Conservation (phyloP, 495 filamentous ascomycete genomes). For the Penicillium odoratum region DNA sequence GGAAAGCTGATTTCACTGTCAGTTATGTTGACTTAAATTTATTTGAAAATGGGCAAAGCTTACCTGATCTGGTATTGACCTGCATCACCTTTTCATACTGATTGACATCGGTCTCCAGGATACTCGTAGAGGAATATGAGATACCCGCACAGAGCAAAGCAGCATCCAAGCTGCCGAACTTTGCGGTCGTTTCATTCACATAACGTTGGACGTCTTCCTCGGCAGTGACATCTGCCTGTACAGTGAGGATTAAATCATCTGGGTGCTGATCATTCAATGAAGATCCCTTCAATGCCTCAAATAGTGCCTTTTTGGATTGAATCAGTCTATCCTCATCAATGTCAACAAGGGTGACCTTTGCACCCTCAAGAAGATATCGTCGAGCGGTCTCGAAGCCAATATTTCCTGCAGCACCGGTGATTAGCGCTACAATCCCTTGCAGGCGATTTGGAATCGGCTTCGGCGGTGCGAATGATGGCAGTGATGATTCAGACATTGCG, state of each 20-base stretch:
- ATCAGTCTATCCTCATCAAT: conserved; percentile 7
- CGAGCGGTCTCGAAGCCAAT: conserved; percentile 23
- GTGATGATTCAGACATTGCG: conserved; percentile 2
- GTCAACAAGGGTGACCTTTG: conserved; percentile 17
- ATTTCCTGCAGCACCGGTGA: conserved; percentile 21
- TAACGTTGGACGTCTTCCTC: conserved; percentile 17
- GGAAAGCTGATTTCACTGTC: conserved; percentile 7
- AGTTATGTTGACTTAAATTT: not conserved
- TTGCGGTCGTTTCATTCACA: conserved; percentile 7
- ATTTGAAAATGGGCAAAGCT: not conserved
- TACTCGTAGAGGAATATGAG: conserved; percentile 1
- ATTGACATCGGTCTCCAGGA: conserved; percentile 15
- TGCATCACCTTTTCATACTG: conserved; percentile 22
- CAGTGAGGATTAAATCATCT: conserved; percentile 16
- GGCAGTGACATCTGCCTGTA: conserved; percentile 20
- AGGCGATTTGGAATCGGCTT: conserved; percentile 21
- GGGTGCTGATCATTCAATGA: not conserved
- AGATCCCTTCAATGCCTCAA: not conserved
- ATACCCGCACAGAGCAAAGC: conserved; percentile 13
- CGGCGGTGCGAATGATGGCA: not conserved
- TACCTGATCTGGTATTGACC: conserved; percentile 24
- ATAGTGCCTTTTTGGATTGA: not conserved
- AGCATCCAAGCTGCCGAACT: conserved; percentile 19
- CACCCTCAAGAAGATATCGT: conserved; percentile 20
- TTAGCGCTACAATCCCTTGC: conserved; percentile 15